phyloP scores from a whole-genome alignment of 2,329 filamentous ascomycete species.

The Aspergillus tamarii region DNA sequence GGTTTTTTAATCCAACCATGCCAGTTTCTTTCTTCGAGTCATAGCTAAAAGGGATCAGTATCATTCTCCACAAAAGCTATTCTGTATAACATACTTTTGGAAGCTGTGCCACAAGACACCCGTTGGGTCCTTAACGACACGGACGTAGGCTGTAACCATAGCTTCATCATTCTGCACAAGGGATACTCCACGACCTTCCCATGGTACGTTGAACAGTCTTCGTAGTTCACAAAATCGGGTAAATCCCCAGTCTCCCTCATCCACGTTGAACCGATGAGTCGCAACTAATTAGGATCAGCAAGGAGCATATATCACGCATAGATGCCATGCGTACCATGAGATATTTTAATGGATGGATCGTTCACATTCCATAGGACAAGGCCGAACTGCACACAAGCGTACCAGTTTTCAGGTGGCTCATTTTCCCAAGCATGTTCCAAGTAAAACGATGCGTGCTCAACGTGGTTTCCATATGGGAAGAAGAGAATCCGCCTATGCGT shows the following conservation, averaged over 20 bases:
- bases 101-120: slow-evolving; percentile 54
- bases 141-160: slow-evolving; percentile 51
- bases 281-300: slow-evolving; percentile 55
- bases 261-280: slow-evolving; percentile 94
- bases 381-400: slow-evolving; percentile 93
- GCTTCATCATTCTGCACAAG: slow-evolving; percentile 53
- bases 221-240: slow-evolving; percentile 92
- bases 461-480: slow-evolving; percentile 93
- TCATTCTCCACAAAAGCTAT: slow-evolving; percentile 32
- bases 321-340: slow-evolving; percentile 61
- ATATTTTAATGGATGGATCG: slow-evolving; percentile 78
- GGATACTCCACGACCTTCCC: slow-evolving; percentile 68
- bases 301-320: slow-evolving; percentile 6
- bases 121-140: slow-evolving; percentile 53
- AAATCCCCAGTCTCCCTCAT: slow-evolving; percentile 98
- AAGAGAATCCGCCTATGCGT: slow-evolving; percentile 80
- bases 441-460: slow-evolving; percentile 92
- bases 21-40: slow-evolving; percentile 99
- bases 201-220: slow-evolving; percentile 77
- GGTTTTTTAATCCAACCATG: slow-evolving; percentile 94
- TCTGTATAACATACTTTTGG: slow-evolving; percentile 39
- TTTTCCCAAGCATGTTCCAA: slow-evolving; percentile 87
- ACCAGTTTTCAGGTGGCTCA: slow-evolving; percentile 87
- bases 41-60: slow-evolving; percentile 63
- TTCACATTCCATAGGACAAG: slow-evolving; percentile 93